Evolutionary conservation across 2,329 filamentous ascomycete species (phyloP), one percentile per base, ranked within the genome.

Genomic region (Alternaria longipes): DNA sequence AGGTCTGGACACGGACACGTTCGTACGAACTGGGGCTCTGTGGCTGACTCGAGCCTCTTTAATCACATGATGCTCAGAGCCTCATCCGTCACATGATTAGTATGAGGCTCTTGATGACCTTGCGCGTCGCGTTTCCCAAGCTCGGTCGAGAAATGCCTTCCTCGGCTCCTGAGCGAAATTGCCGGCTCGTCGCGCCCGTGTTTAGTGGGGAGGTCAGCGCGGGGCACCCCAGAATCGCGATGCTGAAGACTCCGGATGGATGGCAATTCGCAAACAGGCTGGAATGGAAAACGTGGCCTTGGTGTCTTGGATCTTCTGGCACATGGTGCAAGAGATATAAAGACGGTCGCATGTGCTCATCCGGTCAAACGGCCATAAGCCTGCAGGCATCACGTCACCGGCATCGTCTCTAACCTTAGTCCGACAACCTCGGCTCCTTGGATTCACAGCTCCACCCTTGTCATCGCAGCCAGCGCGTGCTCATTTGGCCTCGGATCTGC

Each of bases 401-500:
- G 32, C n/a, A 12, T 32, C 41, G 32, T 16, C 41, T 40, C 46
- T 30, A 69, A 68, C 65, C 67, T 66, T 63, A 64, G 61, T 58
- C 52, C 62, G 64, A 59, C 12, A 18, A 46, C 53, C 54, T 32
- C 51, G 49, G 59, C 52, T 62, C 41, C 52, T 54, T 50, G 53
- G 41, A 52, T 63, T 60, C 61, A 67, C 59, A 61, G 63, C 59
- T 45, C 40, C 57, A 64, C 55, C 59, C 57, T 47, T 53, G 67
- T 60, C 65, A 63, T 64, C 51, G 40, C 60, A 60, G 65, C 60
- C 62, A 65, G 64, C 63, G 61, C 64, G 65, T 69, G 64, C 57
- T 56, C 64, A 56, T 62, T 57, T 65, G 68, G 70, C 62, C 69
- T 64, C 64, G 67, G 67, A 64, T 62, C 61, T 69, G 57, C 46